Evolutionary conservation across 768 basidiomycete genomes (phyloP).

Genomic region (Rhizopogon salebrosus): DNA sequence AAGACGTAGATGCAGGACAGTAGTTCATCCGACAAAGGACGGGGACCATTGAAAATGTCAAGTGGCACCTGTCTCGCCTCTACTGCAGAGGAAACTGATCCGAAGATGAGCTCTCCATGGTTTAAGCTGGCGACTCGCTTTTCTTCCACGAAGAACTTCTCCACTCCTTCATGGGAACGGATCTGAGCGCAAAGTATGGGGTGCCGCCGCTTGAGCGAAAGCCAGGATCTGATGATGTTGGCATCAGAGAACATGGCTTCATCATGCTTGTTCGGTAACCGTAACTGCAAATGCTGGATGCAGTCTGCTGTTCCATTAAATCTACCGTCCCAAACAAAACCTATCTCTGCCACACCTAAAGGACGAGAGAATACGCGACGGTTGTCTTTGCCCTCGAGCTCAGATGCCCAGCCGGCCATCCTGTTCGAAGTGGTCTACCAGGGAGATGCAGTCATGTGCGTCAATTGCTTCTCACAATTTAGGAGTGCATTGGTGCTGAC

Average conservation of each 20-base stretch:
- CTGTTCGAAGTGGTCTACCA: no score
- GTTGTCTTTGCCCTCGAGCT: no score
- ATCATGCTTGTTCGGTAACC: slow-evolving; percentile 23
- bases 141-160: slow-evolving; percentile 37
- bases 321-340: slow-evolving; percentile 37
- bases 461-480: no score
- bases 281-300: slow-evolving; percentile 25
- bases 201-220: slow-evolving; percentile 39
- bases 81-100: slow-evolving; percentile 25
- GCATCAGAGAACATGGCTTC: slow-evolving; percentile 19
- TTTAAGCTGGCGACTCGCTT: slow-evolving; percentile 24
- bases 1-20: slow-evolving; percentile 40
- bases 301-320: slow-evolving; percentile 42
- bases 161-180: slow-evolving; percentile 18
- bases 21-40: slow-evolving; percentile 35
- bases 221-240: slow-evolving; percentile 41
- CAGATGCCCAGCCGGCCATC: no score
- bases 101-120: slow-evolving; percentile 36
- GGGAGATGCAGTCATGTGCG: no score
- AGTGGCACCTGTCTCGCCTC: slow-evolving; percentile 29
- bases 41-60: slow-evolving; percentile 27
- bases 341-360: slow-evolving; percentile 34
- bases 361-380: slow-evolving; percentile 28
- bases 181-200: slow-evolving; percentile 44
- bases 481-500: no score